These are phyloP conservation scores for Vitis cinerea DNA, from an alignment of 164 flowering plant genomes.

Conservation along the genomic window DNA sequence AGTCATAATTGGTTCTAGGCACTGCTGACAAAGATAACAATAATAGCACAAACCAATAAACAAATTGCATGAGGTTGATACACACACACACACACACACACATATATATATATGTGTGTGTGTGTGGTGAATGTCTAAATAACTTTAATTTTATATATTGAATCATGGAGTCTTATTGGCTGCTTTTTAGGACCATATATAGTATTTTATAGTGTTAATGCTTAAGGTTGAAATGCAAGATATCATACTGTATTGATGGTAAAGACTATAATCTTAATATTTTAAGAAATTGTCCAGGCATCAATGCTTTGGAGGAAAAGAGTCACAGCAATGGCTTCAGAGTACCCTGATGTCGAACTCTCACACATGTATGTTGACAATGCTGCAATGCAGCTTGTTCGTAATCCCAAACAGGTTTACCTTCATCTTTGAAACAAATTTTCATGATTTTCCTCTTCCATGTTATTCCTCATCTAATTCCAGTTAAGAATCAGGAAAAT, in stretches of 20 bases:
- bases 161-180: too few relatives aligned
- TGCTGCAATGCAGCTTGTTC: conserved; percentile 98
- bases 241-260: not conserved
- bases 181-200: too few relatives aligned
- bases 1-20: too few relatives aligned
- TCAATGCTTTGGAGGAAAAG: conserved; percentile 94
- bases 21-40: too few relatives aligned
- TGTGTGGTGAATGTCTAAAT: too few relatives aligned
- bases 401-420: conserved; percentile 90
- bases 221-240: not conserved
- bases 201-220: not conserved
- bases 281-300: conserved; percentile 52
- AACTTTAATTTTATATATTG: too few relatives aligned
- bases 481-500: not conserved
- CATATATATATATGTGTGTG: too few relatives aligned
- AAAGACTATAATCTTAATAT: not conserved
- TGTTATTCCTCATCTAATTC: too few relatives aligned
- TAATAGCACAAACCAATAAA: too few relatives aligned
- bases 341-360: conserved; percentile 92
- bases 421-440: not conserved
- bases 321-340: conserved; percentile 63
- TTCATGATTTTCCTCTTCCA: not conserved
- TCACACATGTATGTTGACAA: conserved; percentile 99
- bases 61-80: too few relatives aligned
- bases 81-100: too few relatives aligned